Evolutionary conservation across 495 filamentous ascomycete genomes (phyloP), one percentile per base, ranked within the genome.

Genomic region (Talaromyces ruber): DNA sequence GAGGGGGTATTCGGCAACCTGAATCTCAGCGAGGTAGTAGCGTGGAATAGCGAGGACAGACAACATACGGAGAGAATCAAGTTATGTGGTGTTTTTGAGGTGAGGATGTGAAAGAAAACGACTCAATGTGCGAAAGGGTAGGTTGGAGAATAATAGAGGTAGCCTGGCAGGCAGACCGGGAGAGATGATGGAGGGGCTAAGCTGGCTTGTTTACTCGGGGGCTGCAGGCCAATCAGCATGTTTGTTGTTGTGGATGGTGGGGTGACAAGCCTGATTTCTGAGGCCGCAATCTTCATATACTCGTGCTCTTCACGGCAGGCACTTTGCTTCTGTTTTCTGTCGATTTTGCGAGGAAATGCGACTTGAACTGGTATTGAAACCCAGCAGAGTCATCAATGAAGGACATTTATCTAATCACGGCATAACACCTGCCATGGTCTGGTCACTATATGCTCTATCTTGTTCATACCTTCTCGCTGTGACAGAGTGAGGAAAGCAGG

Each of bases 41-140:
- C 21, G 8, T 8, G 11, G 11, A 54, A 54, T 25, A 26, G 21
- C 24, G 22, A 54, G 51, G 24, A 54, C 11, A 22, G 21, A 28
- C 22, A 75, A 78, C 76, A 77, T 79, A 68, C 64, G 65, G 52
- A 68, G 62, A 62, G 62, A 64, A 65, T 72, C 52, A 54, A 28
- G 3, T 2, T 7, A 60, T 22, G 24, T 29, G 18, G 55, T 30
- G 56, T 37, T 50, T 7, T 22, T 39, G 34, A 39, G 34, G 54
- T 21, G 54, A 65, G 61, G 62, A 63, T 62, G 43, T 34, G 65
- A 54, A 62, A 63, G 55, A 22, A 34, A 22, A 26, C n/a, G n/a
- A n/a, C n/a, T 54, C 14, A 54, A 12, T 54, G 51, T 26, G 51
- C 12, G 26, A 28, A 16, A 54, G 21, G 26, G 55, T 32, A 34